Evolutionary conservation across 1,284 basidiomycete species (phyloP).

Genomic region (Porodaedalea pini): DNA sequence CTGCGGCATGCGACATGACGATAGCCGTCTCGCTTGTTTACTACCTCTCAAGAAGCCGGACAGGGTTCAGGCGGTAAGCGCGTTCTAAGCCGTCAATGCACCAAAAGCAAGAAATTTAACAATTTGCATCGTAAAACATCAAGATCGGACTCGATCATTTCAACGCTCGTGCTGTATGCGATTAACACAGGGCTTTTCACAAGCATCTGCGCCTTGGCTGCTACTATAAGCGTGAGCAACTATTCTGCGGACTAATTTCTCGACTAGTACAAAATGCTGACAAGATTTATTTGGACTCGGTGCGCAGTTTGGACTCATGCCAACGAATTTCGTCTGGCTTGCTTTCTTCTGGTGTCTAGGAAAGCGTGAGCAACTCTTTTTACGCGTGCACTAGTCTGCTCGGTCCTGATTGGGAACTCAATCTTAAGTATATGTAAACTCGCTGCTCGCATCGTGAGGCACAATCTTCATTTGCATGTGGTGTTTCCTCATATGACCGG

Average conservation of each 20-base stretch:
- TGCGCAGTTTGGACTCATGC: slow-evolving; percentile 29
- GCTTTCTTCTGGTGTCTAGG: slow-evolving; percentile 34
- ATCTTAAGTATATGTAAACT: slow-evolving; percentile 17
- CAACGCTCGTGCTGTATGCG: slow-evolving; percentile 32
- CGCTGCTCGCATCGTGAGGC: slow-evolving; percentile 18
- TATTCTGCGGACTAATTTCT: background rate
- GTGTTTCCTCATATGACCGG: background rate
- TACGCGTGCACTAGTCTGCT: background rate
- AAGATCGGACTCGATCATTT: slow-evolving; percentile 32
- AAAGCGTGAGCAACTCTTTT: slow-evolving; percentile 26
- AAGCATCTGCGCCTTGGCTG: slow-evolving; percentile 30
- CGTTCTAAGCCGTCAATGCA: background rate
- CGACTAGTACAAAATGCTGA: background rate
- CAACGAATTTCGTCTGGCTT: slow-evolving; percentile 32
- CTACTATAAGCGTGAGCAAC: slow-evolving; percentile 25
- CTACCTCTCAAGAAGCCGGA: slow-evolving; percentile 30
- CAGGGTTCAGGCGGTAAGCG: slow-evolving; percentile 30
- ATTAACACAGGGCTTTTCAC: slow-evolving; percentile 33
- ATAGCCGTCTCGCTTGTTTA: slow-evolving; percentile 32
- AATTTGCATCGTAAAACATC: too few relatives aligned
- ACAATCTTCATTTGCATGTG: background rate
- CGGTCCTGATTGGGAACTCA: background rate
- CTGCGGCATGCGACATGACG: slow-evolving; percentile 30
- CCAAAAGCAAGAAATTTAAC: too few relatives aligned
- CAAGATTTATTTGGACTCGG: too few relatives aligned